Evolutionary conservation across 805 yeast species (phyloP).

Genomic region (Candida methanosorbosa): DNA sequence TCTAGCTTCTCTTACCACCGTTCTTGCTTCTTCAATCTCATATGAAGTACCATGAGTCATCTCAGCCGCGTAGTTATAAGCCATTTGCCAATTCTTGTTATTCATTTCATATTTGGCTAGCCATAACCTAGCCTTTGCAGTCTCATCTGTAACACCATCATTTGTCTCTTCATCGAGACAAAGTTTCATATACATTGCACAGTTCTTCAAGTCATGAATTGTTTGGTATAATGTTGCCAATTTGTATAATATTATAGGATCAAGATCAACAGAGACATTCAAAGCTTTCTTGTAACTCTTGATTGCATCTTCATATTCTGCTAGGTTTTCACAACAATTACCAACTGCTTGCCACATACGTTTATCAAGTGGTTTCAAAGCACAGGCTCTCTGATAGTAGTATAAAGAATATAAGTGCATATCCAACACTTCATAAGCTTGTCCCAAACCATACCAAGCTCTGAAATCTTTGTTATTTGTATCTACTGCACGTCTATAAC

Average conservation of each 20-base stretch:
- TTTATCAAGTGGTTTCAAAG: slow-evolving; percentile 79
- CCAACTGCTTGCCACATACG: slow-evolving; percentile 97
- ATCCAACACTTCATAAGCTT: slow-evolving; percentile 93
- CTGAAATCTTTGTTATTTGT: slow-evolving; percentile 82
- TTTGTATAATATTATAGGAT: slow-evolving; percentile 48
- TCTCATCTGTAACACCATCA: slow-evolving; percentile 65
- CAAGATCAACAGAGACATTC: slow-evolving; percentile 39
- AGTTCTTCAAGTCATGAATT: slow-evolving; percentile 40
- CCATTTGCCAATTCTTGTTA: slow-evolving; percentile 50
- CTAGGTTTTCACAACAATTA: slow-evolving; percentile 75
- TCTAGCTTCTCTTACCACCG: slow-evolving; percentile 72
- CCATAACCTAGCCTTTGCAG: slow-evolving; percentile 80
- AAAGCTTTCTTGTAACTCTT: slow-evolving; percentile 78
- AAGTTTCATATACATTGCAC: slow-evolving; percentile 55
- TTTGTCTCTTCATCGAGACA: slow-evolving; percentile 57
- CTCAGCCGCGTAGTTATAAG: slow-evolving; percentile 66
- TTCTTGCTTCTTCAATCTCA: slow-evolving; percentile 83
- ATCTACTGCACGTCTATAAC: slow-evolving; percentile 89
- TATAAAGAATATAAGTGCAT: slow-evolving; percentile 90
- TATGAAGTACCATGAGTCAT: slow-evolving; percentile 69
- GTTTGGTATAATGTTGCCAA: slow-evolving; percentile 62
- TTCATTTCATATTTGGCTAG: slow-evolving; percentile 61
- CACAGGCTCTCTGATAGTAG: slow-evolving; percentile 86
- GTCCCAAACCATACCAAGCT: slow-evolving; percentile 98
- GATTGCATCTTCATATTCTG: slow-evolving; percentile 62